Evolutionary conservation across 2,329 filamentous ascomycete species (phyloP).

Genomic region (Talaromyces marneffei): DNA sequence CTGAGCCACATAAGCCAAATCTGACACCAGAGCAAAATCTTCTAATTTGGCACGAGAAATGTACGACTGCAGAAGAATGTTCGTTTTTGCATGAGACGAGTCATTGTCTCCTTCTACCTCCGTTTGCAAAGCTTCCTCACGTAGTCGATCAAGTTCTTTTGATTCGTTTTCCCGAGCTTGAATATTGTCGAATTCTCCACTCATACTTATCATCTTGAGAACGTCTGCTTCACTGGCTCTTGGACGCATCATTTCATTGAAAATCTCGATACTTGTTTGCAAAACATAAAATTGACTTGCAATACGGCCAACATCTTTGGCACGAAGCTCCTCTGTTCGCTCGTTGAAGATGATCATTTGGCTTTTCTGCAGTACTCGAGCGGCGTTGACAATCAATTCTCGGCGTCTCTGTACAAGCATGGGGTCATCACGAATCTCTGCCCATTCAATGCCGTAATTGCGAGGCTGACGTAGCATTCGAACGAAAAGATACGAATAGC

Average conservation of each 20-base stretch:
- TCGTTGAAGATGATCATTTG: slow-evolving; percentile 99
- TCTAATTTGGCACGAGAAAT: slow-evolving; percentile 83
- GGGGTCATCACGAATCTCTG: slow-evolving; percentile 82
- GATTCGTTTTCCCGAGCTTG: slow-evolving; percentile 86
- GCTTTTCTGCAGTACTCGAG: slow-evolving; percentile 76
- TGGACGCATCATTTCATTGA: slow-evolving; percentile 90
- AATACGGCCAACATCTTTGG: slow-evolving; percentile 93
- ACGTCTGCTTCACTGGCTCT: slow-evolving; percentile 85
- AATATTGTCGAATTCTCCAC: slow-evolving; percentile 95
- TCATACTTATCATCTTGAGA: slow-evolving; percentile 94
- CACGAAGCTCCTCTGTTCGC: slow-evolving; percentile 80
- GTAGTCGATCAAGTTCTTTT: slow-evolving; percentile 73
- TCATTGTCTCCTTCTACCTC: slow-evolving; percentile 65
- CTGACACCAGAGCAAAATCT: slow-evolving; percentile 88
- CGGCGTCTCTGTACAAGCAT: slow-evolving; percentile 78
- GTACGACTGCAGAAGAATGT: slow-evolving; percentile 88
- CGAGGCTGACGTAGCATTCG: slow-evolving; percentile 90
- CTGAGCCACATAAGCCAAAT: slow-evolving; percentile 90
- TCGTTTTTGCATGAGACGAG: slow-evolving; percentile 81
- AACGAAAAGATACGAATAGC: slow-evolving; percentile 95
- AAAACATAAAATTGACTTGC: slow-evolving; percentile 96
- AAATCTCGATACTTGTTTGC: slow-evolving; percentile 88
- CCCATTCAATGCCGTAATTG: slow-evolving; percentile 91
- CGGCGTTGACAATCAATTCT: slow-evolving; percentile 81
- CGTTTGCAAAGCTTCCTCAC: slow-evolving; percentile 66